phyloP scores from a whole-genome alignment of 2,329 filamentous ascomycete species.

The Alternaria sp. region DNA sequence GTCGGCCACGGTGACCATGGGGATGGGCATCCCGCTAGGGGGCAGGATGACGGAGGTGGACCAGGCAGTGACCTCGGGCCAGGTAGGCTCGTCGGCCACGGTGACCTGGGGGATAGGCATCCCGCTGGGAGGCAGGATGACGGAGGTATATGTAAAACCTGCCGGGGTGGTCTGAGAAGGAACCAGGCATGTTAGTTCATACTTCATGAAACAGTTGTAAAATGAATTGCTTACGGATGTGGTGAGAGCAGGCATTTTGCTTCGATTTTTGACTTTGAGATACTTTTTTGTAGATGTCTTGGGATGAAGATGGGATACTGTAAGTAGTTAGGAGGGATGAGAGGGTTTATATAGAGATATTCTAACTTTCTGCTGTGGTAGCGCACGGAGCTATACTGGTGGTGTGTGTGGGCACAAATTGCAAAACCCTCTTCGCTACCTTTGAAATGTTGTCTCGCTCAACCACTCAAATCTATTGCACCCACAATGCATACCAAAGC shows the following conservation, averaged over 20 bases:
- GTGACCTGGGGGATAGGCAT: not conserved
- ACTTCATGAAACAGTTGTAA: not conserved
- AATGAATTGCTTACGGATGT: not conserved
- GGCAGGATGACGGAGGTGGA: not conserved
- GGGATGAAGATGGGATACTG: not conserved
- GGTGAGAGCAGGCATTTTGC: not conserved
- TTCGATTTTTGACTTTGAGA: not conserved
- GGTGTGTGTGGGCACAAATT: not conserved
- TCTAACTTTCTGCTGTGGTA: not conserved
- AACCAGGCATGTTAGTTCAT: not conserved
- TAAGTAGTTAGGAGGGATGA: not conserved
- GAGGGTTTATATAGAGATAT: not conserved
- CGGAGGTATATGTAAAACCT: not conserved
- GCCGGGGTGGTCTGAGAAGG: not conserved
- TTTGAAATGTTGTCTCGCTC: not conserved
- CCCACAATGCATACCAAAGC: not conserved
- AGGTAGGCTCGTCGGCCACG: not conserved
- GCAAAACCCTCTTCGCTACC: not conserved
- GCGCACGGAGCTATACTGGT: not conserved
- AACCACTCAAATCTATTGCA: not conserved
- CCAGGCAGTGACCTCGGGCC: not conserved
- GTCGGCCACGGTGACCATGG: not conserved
- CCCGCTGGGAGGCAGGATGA: not conserved
- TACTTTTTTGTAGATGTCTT: not conserved
- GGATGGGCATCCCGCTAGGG: not conserved